These are phyloP conservation scores for Wickerhamiella azyma DNA, from an alignment of 805 yeast genomes.

Conservation along the genomic window DNA sequence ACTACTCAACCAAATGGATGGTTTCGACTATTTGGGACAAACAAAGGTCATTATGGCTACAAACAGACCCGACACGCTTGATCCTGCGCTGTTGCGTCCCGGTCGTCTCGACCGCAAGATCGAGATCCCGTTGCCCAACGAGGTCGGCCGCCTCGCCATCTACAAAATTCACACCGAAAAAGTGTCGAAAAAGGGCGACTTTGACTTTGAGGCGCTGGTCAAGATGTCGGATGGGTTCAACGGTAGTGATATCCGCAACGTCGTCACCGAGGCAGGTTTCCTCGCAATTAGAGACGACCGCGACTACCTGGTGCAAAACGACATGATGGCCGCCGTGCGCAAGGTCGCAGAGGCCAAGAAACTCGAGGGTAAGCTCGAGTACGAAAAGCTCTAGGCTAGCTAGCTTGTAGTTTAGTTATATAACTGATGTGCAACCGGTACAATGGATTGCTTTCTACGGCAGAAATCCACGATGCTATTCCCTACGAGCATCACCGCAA, in stretches of 20 bases:
- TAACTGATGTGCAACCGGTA: conserved; percentile 16
- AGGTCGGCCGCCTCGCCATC: conserved; percentile 85
- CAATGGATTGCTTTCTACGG: conserved; percentile 9
- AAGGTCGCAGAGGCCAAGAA: conserved; percentile 95
- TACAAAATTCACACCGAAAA: conserved; percentile 83
- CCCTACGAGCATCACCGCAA: not conserved
- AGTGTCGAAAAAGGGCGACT: conserved; percentile 83
- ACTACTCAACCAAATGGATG: conserved; percentile 94
- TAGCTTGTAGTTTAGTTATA: not conserved
- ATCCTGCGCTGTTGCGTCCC: conserved; percentile 93
- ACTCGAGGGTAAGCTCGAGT: conserved; percentile 89
- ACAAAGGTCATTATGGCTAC: conserved; percentile 98
- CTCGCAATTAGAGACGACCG: conserved; percentile 96
- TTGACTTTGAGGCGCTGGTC: conserved; percentile 92
- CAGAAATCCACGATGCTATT: not conserved
- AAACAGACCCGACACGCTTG: conserved; percentile 96
- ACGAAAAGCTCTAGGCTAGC: conserved; percentile 69
- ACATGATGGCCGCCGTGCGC: conserved; percentile 94
- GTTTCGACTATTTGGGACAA: conserved; percentile 91
- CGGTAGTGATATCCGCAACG: conserved; percentile 96
- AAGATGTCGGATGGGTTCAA: conserved; percentile 98
- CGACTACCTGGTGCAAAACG: conserved; percentile 84
- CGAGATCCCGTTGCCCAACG: conserved; percentile 91
- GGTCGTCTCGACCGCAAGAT: conserved; percentile 95
- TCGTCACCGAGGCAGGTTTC: conserved; percentile 96